Evolutionary conservation across 2,329 filamentous ascomycete species (phyloP), one percentile per base, ranked within the genome.

Genomic region (Penicillium griseofulvum): DNA sequence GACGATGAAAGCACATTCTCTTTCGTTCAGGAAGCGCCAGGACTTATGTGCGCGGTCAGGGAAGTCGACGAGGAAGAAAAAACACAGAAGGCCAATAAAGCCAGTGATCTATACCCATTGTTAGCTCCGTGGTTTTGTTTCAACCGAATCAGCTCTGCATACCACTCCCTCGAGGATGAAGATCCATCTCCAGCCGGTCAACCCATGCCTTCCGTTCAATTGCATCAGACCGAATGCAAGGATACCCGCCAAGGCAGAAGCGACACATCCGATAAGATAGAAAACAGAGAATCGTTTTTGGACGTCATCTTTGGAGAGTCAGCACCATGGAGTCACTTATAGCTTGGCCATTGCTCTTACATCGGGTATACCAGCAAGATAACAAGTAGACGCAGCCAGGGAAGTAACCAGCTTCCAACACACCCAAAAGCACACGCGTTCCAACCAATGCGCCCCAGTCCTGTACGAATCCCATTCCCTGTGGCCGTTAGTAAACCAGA

Each of bases 301-400:
- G 14, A 71, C 64, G 16, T 72, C 69, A 51, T 64, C 67, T 65
- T 36, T 16, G 14, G 19, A 16, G 17, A 22, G 22, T 36, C 36
- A 38, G 49, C 37, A 58, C 62, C 55, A 11, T 22, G 9, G 12
- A 24, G 10, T 26, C 17, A 26, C 5, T 17, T 12, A 6, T 1
- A 29, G 6, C 14, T 16, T 11, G 14, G 4, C 17, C 1, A 43
- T 11, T 29, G 16, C 5, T 24, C 66, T 60, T 54, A 70, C 67
- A 71, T 55, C 72, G 61, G 0, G 85, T 86, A 66, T 88, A 89
- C 87, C 87, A 91, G 34, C 85, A 88, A 56, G 83, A 87, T n/a
- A 91, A 80, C 6, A 90, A 75, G 65, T 89, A 90, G 0, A 88
- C 85, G 48, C 83, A 87, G 49, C 83, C 83, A 0, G 87, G 87